Percentiles rank a stretch among this genome's conserved stretches.
These are phyloP conservation scores for Physcia stellaris DNA, from an alignment of 495 filamentous ascomycete species.

Conservation along the genomic window DNA sequence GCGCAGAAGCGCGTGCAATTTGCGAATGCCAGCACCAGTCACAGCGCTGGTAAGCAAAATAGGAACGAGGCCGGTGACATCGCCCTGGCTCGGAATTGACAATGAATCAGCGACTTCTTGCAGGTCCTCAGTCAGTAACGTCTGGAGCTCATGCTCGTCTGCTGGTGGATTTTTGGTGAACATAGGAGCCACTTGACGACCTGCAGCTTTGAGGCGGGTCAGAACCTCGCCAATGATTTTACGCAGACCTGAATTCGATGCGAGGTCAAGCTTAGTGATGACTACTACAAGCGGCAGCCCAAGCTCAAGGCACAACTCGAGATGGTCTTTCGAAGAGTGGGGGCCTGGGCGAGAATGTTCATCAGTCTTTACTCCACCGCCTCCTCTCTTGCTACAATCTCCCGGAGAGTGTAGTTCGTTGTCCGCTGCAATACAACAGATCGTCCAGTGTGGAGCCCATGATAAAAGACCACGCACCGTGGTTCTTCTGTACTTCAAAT, in stretches of 20 bases:
- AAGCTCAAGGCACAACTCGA: constrained; percentile 76
- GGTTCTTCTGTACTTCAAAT: constrained; percentile 75
- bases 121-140: constrained; percentile 22
- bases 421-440: constrained; percentile 79
- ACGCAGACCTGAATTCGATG: constrained; percentile 52
- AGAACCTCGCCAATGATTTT: constrained; percentile 58
- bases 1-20: constrained; percentile 69
- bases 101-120: neutral
- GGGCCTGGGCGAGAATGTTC: constrained; percentile 34
- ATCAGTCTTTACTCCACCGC: constrained; percentile 28
- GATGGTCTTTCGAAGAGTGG: constrained; percentile 57
- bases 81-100: constrained; percentile 11
- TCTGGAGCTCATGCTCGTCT: constrained; percentile 17
- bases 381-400: constrained; percentile 18
- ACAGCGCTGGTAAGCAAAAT: constrained; percentile 83
- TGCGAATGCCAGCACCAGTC: constrained; percentile 66
- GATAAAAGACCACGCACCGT: constrained; percentile 78
- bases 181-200: constrained; percentile 59
- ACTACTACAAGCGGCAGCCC: constrained; percentile 61
- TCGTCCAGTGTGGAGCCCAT: constrained; percentile 89
- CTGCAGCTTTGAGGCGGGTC: constrained; percentile 60
- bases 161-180: constrained; percentile 23
- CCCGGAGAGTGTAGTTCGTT: constrained; percentile 39
- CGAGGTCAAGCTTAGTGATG: constrained; percentile 85
- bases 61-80: constrained; percentile 40